Evolutionary conservation across 768 basidiomycete genomes (phyloP).

Genomic region (Amanita rubescens): DNA sequence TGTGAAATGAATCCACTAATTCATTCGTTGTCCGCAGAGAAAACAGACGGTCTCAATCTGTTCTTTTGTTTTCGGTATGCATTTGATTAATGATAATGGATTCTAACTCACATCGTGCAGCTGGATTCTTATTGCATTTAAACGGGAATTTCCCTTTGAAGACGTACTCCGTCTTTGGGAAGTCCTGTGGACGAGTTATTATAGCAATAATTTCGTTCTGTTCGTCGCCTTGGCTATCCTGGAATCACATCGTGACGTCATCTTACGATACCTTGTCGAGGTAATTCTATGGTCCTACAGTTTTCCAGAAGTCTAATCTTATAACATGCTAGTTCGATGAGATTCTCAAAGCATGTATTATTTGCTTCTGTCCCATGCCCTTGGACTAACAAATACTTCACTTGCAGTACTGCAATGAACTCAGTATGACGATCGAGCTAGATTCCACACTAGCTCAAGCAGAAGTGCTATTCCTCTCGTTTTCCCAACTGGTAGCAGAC

Average conservation of each 20-base stretch:
- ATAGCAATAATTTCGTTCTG: conserved; percentile 81
- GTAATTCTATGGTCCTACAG: conserved; percentile 29
- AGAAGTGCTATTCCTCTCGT: conserved; percentile 92
- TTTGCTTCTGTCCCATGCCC: background rate
- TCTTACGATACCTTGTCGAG: conserved; percentile 91
- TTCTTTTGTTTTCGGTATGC: conserved; percentile 97
- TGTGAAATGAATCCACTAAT: conserved; percentile 8
- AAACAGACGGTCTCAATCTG: conserved; percentile 84
- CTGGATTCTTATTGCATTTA: conserved; percentile 90
- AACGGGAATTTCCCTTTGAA: conserved; percentile 92
- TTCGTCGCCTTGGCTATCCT: conserved; percentile 93
- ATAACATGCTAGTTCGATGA: conserved; percentile 59
- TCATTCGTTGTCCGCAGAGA: conserved; percentile 38
- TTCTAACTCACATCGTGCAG: conserved; percentile 28
- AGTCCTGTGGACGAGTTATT: conserved; percentile 87
- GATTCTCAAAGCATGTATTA: conserved; percentile 51
- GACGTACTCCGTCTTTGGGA: conserved; percentile 93
- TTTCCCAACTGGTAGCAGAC: conserved; percentile 81
- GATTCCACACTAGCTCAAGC: conserved; percentile 93
- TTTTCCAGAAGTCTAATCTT: conserved; percentile 1
- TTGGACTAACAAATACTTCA: conserved; percentile 3
- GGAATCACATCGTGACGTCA: conserved; percentile 93
- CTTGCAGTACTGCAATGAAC: conserved; percentile 80
- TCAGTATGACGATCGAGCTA: conserved; percentile 96
- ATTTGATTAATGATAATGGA: background rate